These are phyloP conservation scores for Haematococcus sp. DNA, from an alignment of 139 green algal species.

Conservation along the genomic window DNA sequence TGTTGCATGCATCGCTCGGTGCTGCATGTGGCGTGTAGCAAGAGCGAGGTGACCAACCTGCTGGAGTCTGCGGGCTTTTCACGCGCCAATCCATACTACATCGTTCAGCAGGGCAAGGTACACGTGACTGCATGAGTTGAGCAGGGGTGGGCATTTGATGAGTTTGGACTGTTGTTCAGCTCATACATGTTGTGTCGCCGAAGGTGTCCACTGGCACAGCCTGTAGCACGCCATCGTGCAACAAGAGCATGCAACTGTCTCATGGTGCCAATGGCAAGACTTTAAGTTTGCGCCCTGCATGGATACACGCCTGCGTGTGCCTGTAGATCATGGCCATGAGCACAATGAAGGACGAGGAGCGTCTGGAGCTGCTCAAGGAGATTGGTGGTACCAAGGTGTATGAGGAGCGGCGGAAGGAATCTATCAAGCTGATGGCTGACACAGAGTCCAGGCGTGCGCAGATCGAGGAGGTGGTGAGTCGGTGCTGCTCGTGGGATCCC, in stretches of 20 bases:
- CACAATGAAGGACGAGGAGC: conserved; percentile 86
- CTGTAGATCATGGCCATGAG: conserved; percentile 69
- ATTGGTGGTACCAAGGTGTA: conserved; percentile 92
- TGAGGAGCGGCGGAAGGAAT: conserved; percentile 86
- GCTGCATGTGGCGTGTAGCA: conserved; percentile 67
- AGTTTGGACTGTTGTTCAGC: too few species aligned
- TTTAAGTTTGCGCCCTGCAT: too few species aligned
- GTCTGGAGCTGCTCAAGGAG: conserved; percentile 97
- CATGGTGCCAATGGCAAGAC: too few species aligned
- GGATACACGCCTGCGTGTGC: background rate
- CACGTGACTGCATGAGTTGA: background rate
- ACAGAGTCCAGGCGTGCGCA: conserved; percentile 64
- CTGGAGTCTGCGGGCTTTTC: conserved; percentile 96
- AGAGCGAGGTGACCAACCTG: conserved; percentile 92
- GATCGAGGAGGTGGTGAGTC: conserved; percentile 81
- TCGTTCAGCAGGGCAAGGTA: conserved; percentile 98
- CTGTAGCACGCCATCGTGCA: too few species aligned
- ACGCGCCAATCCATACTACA: conserved; percentile 97
- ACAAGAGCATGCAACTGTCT: too few species aligned
- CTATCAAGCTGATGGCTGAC: conserved; percentile 85
- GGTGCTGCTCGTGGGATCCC: too few species aligned
- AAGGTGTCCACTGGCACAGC: too few species aligned
- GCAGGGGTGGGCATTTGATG: too few species aligned
- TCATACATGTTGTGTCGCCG: too few species aligned
- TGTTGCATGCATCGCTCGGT: too few species aligned